These are phyloP conservation scores for Cryptococcus wingfieldii DNA, from an alignment of 1,284 basidiomycete genomes.

Conservation along the genomic window DNA sequence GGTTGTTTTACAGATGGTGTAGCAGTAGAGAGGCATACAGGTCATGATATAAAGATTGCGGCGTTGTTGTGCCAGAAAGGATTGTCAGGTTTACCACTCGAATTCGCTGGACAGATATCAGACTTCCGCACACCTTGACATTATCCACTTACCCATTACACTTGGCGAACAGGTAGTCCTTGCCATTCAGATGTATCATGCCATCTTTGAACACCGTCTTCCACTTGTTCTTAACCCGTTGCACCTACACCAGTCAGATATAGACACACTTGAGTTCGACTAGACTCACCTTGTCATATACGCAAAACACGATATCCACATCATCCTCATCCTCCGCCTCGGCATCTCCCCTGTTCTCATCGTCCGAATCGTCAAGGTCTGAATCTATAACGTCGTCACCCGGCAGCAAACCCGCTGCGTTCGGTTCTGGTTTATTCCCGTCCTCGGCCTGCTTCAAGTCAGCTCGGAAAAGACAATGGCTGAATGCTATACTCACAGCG, in stretches of 20 bases:
- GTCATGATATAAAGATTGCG: too few relatives aligned
- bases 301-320: constrained; percentile 94
- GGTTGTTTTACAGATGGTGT: too few relatives aligned
- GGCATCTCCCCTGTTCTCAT: constrained; percentile 58
- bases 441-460: constrained; percentile 1
- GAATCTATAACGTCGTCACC: constrained; percentile 85
- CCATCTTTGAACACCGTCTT: constrained; percentile 99
- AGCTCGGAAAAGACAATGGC: background rate
- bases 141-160: constrained; percentile 57
- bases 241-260: constrained; percentile 59
- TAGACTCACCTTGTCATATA: constrained; percentile 85
- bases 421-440: constrained; percentile 41
- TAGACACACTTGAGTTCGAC: background rate
- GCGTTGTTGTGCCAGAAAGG: too few relatives aligned
- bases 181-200: constrained; percentile 94
- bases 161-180: constrained; percentile 95
- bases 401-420: constrained; percentile 48
- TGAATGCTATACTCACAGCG: constrained; percentile 18
- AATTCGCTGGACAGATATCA: constrained; percentile 27
- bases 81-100: constrained; percentile 24
- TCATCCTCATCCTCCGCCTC: constrained; percentile 50
- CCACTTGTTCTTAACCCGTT: constrained; percentile 99
- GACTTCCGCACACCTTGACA: background rate
- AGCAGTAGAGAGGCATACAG: too few relatives aligned
- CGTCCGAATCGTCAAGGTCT: constrained; percentile 84